Conservation (phyloP, 2,329 filamentous ascomycete species). For the Tetracladium maxilliforme region DNA sequence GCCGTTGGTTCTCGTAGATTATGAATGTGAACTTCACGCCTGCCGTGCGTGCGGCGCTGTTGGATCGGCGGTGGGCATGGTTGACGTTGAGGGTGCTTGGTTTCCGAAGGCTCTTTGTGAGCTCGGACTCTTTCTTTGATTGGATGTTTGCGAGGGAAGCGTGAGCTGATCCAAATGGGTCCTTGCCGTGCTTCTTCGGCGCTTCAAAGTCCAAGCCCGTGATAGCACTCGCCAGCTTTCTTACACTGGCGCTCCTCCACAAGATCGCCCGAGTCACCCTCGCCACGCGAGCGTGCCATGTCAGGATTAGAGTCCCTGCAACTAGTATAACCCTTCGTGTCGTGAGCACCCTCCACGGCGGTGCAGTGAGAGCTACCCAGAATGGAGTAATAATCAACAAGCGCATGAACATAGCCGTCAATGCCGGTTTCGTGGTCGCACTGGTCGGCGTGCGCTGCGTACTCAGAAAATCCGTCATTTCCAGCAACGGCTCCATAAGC, state of each 20-base stretch:
- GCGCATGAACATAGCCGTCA: constrained; percentile 80
- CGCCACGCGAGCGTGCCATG: constrained; percentile 83
- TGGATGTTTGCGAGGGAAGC: constrained; percentile 12
- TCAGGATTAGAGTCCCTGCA: constrained; percentile 72
- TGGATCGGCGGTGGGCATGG: too few relatives aligned
- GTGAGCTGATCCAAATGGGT: constrained; percentile 10
- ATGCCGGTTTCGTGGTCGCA: constrained; percentile 76
- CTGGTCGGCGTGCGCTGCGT: constrained; percentile 83
- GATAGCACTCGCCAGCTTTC: constrained; percentile 52
- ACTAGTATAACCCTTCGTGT: constrained; percentile 72
- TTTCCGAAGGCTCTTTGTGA: constrained; percentile 5
- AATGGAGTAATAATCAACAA: constrained; percentile 78
- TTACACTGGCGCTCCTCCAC: constrained; percentile 72
- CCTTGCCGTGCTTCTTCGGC: constrained; percentile 13
- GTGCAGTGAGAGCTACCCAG: constrained; percentile 73
- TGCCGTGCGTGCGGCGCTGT: constrained; percentile 37
- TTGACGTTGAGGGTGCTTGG: constrained; percentile 17
- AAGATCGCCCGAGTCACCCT: constrained; percentile 75
- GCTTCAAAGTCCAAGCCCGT: constrained; percentile 65
- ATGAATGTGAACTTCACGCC: constrained; percentile 95
- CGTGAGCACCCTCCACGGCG: constrained; percentile 73
- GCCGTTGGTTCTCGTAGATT: constrained; percentile 87
- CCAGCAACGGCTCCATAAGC: constrained; percentile 73
- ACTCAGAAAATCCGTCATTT: constrained; percentile 84
- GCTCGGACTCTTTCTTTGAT: constrained; percentile 8